Evolutionary conservation across 2,329 filamentous ascomycete genomes (phyloP).

Genomic region (Sclerotiophoma versabilis): DNA sequence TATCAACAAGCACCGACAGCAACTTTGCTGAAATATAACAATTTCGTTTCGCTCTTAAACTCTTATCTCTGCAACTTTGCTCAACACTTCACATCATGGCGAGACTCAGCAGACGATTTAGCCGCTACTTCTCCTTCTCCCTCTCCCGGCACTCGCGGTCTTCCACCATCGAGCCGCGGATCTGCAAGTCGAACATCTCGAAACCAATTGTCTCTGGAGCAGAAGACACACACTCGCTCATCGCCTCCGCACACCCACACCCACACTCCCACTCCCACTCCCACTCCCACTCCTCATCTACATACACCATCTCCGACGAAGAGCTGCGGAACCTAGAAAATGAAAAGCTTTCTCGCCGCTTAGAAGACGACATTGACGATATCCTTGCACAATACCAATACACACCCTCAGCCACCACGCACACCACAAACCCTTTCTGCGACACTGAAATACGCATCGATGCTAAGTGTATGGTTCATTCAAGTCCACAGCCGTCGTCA

Average conservation of each 20-base stretch:
- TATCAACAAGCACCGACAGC: too few relatives aligned
- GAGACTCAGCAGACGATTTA: conserved; percentile 1
- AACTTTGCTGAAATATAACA: too few relatives aligned
- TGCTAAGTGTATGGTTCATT: too few relatives aligned
- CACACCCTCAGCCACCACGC: not conserved
- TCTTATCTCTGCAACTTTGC: too few relatives aligned
- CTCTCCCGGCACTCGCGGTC: not conserved
- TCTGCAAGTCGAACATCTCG: conserved; percentile 1
- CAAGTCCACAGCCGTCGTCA: too few relatives aligned
- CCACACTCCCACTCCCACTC: not conserved
- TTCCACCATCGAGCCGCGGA: not conserved
- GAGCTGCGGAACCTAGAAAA: not conserved
- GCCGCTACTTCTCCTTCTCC: not conserved
- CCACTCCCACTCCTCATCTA: not conserved
- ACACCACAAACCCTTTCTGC: not conserved
- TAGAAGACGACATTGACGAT: not conserved
- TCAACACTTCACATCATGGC: too few relatives aligned
- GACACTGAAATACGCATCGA: not conserved
- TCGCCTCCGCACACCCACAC: not conserved
- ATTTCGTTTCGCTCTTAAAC: too few relatives aligned
- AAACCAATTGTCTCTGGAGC: not conserved
- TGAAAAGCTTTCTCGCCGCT: not conserved
- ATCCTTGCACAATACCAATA: not conserved
- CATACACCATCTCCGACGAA: conserved; percentile 3
- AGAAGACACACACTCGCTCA: not conserved